Percentiles rank a stretch among this genome's conserved stretches.
phyloP scores from a whole-genome alignment of 208 protist species.

The Leishmania tarentolae region DNA sequence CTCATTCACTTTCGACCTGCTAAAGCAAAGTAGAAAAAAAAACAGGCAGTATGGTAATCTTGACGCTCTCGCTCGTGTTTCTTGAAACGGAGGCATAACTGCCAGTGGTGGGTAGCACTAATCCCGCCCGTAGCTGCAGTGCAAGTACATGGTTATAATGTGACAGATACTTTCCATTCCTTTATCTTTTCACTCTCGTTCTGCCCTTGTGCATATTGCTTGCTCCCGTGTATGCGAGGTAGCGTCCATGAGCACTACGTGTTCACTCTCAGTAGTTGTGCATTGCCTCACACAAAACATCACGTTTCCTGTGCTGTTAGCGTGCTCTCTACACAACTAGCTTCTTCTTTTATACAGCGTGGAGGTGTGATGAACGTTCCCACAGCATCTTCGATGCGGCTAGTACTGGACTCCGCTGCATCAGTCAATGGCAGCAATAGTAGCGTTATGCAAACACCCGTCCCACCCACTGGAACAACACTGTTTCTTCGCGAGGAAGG shows the following conservation, averaged over 20 bases:
- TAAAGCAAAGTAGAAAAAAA: background rate
- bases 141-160: background rate
- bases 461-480: slow-evolving; percentile 26
- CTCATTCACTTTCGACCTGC: background rate
- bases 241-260: background rate
- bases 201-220: background rate
- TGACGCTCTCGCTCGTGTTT: background rate
- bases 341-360: background rate
- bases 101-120: background rate
- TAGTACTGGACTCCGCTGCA: background rate
- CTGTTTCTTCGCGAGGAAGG: slow-evolving; percentile 65
- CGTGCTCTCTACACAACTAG: background rate
- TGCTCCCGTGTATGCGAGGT: background rate
- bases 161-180: background rate
- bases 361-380: slow-evolving; percentile 2
- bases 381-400: background rate
- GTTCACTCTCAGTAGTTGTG: background rate
- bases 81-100: background rate
- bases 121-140: background rate
- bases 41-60: background rate
- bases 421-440: slow-evolving; percentile 1
- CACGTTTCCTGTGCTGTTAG: background rate
- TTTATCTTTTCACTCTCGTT: background rate
- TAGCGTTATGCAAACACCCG: slow-evolving; percentile 9
- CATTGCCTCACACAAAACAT: background rate